phyloP scores from a whole-genome alignment of 768 basidiomycete genomes.

The Boletus vinaceobasis region DNA sequence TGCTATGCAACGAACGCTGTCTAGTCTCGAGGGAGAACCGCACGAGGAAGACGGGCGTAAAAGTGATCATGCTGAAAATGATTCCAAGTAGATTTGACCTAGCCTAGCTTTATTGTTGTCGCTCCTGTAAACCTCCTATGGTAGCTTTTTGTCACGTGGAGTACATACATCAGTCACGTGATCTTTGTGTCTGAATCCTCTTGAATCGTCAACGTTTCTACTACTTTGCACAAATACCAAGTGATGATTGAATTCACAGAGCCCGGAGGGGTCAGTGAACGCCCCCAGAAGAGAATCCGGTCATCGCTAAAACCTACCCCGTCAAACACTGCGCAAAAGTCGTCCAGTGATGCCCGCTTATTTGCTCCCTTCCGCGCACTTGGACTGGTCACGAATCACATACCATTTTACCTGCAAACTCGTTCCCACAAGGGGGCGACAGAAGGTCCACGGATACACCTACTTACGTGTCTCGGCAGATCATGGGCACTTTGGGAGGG shows the following conservation, averaged over 20 bases:
- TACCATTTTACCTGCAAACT: slow-evolving; percentile 86
- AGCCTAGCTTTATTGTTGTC: neutral
- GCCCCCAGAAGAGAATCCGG: slow-evolving; percentile 26
- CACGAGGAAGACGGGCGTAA: neutral
- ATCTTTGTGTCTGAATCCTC: neutral
- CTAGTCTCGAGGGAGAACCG: neutral
- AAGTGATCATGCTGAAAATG: neutral
- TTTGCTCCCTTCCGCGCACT: slow-evolving; percentile 95
- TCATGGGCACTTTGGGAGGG: slow-evolving; percentile 98
- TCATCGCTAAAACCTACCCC: slow-evolving; percentile 2
- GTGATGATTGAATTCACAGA: slow-evolving; percentile 22
- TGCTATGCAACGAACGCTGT: neutral
- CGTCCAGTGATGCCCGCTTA: slow-evolving; percentile 37
- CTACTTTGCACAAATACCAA: neutral
- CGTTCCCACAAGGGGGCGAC: slow-evolving; percentile 81
- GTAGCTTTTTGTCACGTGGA: too few species aligned
- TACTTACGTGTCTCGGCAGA: slow-evolving; percentile 83
- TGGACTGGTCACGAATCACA: slow-evolving; percentile 88
- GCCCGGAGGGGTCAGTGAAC: slow-evolving; percentile 11
- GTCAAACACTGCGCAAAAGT: slow-evolving; percentile 4
- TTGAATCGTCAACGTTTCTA: neutral
- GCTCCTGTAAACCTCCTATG: neutral
- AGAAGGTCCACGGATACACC: slow-evolving; percentile 76
- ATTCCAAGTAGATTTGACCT: neutral
- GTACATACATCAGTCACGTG: slow-evolving; percentile 10